These are phyloP conservation scores for Tolypocladium amazonense DNA, from an alignment of 2,329 filamentous ascomycete species.

Conservation along the genomic window DNA sequence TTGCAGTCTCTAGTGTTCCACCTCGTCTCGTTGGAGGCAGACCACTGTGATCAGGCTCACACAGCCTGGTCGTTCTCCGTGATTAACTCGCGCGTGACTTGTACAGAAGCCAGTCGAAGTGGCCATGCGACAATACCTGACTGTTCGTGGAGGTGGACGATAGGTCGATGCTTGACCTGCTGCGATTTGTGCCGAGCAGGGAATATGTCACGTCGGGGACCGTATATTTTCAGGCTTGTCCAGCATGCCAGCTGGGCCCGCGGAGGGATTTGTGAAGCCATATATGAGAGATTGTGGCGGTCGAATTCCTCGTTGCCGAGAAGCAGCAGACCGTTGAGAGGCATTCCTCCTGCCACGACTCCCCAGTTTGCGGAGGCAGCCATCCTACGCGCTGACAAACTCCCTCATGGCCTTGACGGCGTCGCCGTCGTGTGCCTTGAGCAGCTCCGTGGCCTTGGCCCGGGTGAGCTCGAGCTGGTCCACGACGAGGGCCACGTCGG, in stretches of 20 bases:
- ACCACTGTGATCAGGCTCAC: background rate
- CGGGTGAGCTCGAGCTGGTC: constrained; percentile 65
- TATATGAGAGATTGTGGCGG: background rate
- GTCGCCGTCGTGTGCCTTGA: constrained; percentile 62
- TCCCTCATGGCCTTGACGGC: constrained; percentile 56
- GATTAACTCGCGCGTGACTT: background rate
- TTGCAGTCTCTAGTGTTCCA: background rate
- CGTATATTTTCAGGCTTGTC: background rate
- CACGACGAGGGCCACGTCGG: constrained; percentile 60
- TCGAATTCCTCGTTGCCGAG: background rate
- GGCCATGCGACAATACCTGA: background rate
- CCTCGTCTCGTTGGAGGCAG: background rate
- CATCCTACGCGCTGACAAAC: constrained; percentile 24
- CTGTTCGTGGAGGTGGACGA: background rate
- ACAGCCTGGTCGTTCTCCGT: background rate
- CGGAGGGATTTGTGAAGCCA: background rate
- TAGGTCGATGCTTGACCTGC: background rate
- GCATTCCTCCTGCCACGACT: background rate
- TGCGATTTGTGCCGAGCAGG: background rate
- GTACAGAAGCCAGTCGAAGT: background rate
- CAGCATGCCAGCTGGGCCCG: background rate
- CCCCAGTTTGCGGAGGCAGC: background rate
- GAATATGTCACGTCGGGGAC: background rate
- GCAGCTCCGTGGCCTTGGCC: constrained; percentile 61
- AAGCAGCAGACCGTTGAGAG: background rate